phyloP scores from a whole-genome alignment of 768 basidiomycete species.

The Tylopilus vinaceipallidus region DNA sequence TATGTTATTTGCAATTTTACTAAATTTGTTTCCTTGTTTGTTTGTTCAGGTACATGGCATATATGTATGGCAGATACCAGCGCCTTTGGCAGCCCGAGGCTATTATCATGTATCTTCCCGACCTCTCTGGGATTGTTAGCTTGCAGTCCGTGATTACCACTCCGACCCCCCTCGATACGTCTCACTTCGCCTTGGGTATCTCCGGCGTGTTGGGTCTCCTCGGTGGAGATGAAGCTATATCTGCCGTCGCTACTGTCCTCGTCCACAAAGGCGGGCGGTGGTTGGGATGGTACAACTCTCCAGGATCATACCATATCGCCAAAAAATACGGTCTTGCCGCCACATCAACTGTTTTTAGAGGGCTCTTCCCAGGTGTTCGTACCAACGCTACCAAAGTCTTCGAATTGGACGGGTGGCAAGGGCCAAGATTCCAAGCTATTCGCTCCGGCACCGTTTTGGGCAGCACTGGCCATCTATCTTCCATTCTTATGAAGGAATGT shows the following conservation, averaged over 20 bases:
- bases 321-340: conserved; percentile 24
- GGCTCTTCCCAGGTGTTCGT: conserved; percentile 9
- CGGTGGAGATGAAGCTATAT: conserved; percentile 33
- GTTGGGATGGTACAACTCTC: conserved; percentile 36
- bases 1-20: too few species aligned
- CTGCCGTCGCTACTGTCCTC: conserved; percentile 30
- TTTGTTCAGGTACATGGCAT: too few species aligned
- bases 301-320: conserved; percentile 29
- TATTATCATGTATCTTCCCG: conserved; percentile 7
- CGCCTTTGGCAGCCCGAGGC: too few species aligned
- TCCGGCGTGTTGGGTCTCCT: conserved; percentile 31
- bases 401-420: conserved; percentile 2
- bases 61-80: too few species aligned
- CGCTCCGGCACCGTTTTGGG: conserved; percentile 5
- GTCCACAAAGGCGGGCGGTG: conserved; percentile 26
- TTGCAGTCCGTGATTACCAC: conserved; percentile 3
- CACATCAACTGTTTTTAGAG: conserved; percentile 12
- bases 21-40: too few species aligned
- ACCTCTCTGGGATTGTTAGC: not conserved
- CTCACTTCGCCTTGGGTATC: conserved; percentile 19
- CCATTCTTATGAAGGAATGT: conserved; percentile 6
- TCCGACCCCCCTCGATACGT: not conserved
- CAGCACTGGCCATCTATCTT: conserved; percentile 5
- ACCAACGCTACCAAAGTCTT: conserved; percentile 10
- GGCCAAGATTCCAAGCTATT: conserved; percentile 3